Conservation (phyloP, 2,329 filamentous ascomycete genomes). For the Ampelomyces quisqualis region DNA sequence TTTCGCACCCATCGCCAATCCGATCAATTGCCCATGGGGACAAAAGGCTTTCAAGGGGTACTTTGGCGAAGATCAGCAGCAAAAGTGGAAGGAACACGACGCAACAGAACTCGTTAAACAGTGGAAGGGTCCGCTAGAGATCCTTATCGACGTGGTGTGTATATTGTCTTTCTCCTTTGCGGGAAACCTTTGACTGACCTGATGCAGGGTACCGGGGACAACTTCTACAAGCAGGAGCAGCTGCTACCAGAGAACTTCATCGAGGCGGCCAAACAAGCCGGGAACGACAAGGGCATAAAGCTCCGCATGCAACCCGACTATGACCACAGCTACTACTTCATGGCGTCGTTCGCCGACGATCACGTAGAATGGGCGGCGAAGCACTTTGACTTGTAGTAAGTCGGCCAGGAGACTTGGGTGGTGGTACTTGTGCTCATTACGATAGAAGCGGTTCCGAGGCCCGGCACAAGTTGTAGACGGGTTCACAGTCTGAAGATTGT, state of each 20-base stretch:
- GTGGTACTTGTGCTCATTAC: slow-evolving; percentile 26
- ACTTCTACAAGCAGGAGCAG: slow-evolving; percentile 94
- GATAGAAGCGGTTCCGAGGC: slow-evolving; percentile 34
- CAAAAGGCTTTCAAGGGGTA: slow-evolving; percentile 94
- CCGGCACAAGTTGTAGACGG: slow-evolving; percentile 31
- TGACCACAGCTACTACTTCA: slow-evolving; percentile 97
- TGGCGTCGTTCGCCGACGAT: slow-evolving; percentile 84
- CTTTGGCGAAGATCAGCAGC: slow-evolving; percentile 70
- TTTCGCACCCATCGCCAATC: slow-evolving; percentile 89
- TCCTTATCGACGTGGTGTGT: slow-evolving; percentile 83
- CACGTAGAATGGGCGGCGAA: slow-evolving; percentile 92
- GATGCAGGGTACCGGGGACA: slow-evolving; percentile 80
- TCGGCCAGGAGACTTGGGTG: slow-evolving; percentile 10
- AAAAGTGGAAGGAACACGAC: slow-evolving; percentile 85
- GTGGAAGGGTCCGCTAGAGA: slow-evolving; percentile 71
- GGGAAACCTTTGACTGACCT: slow-evolving; percentile 9
- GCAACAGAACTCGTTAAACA: slow-evolving; percentile 83
- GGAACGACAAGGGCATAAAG: slow-evolving; percentile 67
- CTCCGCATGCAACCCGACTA: slow-evolving; percentile 88
- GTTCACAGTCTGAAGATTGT: background rate
- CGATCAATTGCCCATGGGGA: slow-evolving; percentile 83
- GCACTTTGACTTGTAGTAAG: slow-evolving; percentile 64
- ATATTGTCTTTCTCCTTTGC: background rate
- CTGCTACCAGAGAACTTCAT: slow-evolving; percentile 91
- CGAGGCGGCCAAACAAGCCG: slow-evolving; percentile 72